Evolutionary conservation across 108 stramenopile species (phyloP), one percentile per base, ranked within the genome.

Genomic region (Heterococcus sp.): DNA sequence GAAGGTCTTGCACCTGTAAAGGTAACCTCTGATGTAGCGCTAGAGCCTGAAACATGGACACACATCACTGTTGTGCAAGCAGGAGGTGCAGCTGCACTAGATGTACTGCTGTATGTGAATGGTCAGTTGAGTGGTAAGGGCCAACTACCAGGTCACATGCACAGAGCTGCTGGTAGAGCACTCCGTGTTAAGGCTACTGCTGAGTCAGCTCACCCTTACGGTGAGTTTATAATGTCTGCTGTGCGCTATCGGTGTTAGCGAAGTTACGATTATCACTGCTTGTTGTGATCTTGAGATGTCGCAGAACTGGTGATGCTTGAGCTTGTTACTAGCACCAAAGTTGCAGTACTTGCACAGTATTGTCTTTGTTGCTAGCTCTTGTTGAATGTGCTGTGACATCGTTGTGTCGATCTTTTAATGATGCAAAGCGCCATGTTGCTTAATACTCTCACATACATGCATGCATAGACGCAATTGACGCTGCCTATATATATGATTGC

Each of bases 41-140:
- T 81, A 33, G 40, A 26, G 33, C 64, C 72, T 21, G 31, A 65
- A 65, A 39, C 40, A 2, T 84, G 83, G 83, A 83, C 81, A 14
- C 83, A 84, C 67, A 68, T 84, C 29, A 65, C 83, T 2, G 35
- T 83, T n/a, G 83, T 84, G 8, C 83, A 76, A 32, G 73, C 14
- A 8, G 46, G 46, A 8, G 46, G 46, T 21, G 46, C 46, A 8
- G 46, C 8, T 58, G 46, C 46, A 8, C 14, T 21, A 8, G 46
- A 58, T 21, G 46, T 58, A 8, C 46, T 8, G 46, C 46, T 58
- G 46, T 58, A 58, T 21, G 46, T 58, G 14, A 21, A 21, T 21
- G 46, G 46, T 8, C 46, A 21, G 14, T 8, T 14, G 46, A 21
- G 14, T 21, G 46, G 46, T 21, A 58, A 21, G 14, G 46, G 46